Base-by-base conservation (phyloP, 495 filamentous ascomycete genomes). In the Penicillium arizonense region DNA sequence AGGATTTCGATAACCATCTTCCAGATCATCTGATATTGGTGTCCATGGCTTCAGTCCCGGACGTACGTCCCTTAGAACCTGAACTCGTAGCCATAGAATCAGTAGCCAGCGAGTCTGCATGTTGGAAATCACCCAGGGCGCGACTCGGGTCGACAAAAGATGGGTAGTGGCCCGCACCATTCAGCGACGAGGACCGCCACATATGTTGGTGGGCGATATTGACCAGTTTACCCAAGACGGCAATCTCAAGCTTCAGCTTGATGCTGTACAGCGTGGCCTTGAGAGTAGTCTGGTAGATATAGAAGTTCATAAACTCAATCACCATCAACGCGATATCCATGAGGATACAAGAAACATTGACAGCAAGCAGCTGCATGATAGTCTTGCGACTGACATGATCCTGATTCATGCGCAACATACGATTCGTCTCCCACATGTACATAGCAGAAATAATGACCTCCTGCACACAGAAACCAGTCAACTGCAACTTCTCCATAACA, bases 241-340 rank as follows among this genome's bases (percentile, higher is more conserved):
- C 63, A 37, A 67, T 67, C 21, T 67, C 63, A 47, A 67, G 38
- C 50, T 67, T 67, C 33, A 67, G 50, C 33, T 67, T 67, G 33
- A 67, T 50, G 35, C 63, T 67, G 53, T 67, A 67, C 12, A 67
- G 44, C 4, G 61, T 67, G 2, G 63, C 63, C 24, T 67, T 67
- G 40, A 67, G 57, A 13, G 63, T 67, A 0, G 63, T 67, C 32
- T 67, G 63, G 49, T 62, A 67, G 47, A 67, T 64, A 44, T 67
- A 67, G 24, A 64, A 64, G 36, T 67, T 57, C 57, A 55, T 64
- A 21, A 67, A 67, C 53, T 67, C 63, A 39, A 64, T 67, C 21
- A 56, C 32, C 63, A 67, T 67, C 53, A 67, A 39, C 1, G 63
- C 63, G 20, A 67, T 64, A 49, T 67, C 63, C 63, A 67, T 67